Evolutionary conservation across 768 basidiomycete species (phyloP), one percentile per base, ranked within the genome.

Genomic region (Boletus sp.): DNA sequence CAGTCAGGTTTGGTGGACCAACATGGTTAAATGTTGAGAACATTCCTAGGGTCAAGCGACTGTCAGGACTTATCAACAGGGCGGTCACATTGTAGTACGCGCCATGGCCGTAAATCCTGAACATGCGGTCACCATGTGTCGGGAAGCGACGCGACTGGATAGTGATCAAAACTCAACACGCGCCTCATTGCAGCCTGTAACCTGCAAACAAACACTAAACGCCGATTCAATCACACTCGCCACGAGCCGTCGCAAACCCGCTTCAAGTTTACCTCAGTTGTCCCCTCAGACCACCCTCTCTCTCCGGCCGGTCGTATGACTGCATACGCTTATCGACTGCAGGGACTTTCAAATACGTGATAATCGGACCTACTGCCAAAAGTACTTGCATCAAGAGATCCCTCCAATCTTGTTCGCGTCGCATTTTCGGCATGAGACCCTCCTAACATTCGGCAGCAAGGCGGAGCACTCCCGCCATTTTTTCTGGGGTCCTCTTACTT

Each of bases 91-190:
- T 44, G 57, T 50, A 53, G 57, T 50, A 53, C 49, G 55, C 67
- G 61, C 60, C 64, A 64, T 65, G 58, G 61, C 71, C 68, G 58
- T 64, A 70, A 72, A 67, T 55, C 64, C 63, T 50, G 55, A 66
- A 70, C 76, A 77, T 64, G 76, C 71, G 67, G 64, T 59, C 50
- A 45, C 60, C 76, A 75, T 65, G 76, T 63, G 66, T 64, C 59
- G 54, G 58, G 60, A 69, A 66, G 62, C 62, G 59, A 64, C 61
- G 62, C 62, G 59, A 64, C 61, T 59, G 51, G 56, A 61, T 57
- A 52, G 63, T 57, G 60, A 67, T 59, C 57, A 62, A 57, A 69
- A 54, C 28, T 33, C 56, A 57, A 51, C 70, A 56, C 33, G 41
- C 53, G 70, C 73, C 67, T 72, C 73, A 70, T 68, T 65, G 67